Conservation (phyloP, 2,329 filamentous ascomycete species). For the Arthrobotrys sinensis region DNA sequence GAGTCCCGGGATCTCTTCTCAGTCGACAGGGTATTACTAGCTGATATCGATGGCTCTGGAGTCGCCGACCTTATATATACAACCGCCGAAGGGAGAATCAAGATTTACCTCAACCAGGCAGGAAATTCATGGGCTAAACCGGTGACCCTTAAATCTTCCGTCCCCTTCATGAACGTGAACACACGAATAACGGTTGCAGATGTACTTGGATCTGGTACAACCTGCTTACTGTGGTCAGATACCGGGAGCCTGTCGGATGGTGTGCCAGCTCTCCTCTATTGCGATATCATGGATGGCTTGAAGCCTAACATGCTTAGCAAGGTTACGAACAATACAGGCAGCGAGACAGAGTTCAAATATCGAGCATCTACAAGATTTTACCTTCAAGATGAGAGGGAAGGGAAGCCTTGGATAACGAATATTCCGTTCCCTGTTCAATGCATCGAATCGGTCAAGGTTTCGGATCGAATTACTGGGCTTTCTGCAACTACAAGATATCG, state of each 20-base stretch:
- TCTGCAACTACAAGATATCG: slow-evolving; percentile 18
- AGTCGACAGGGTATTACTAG: slow-evolving; percentile 22
- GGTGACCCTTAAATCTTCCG: not conserved
- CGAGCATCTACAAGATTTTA: slow-evolving; percentile 54
- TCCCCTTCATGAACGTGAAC: slow-evolving; percentile 17
- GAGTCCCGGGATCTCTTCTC: slow-evolving; percentile 59
- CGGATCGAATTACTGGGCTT: slow-evolving; percentile 17
- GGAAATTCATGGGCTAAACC: slow-evolving; percentile 23
- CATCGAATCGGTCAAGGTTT: not conserved
- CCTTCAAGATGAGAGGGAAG: slow-evolving; percentile 26
- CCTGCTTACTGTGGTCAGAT: slow-evolving; percentile 46
- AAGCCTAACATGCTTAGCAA: slow-evolving; percentile 44
- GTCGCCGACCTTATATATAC: slow-evolving; percentile 40
- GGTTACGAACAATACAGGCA: slow-evolving; percentile 30
- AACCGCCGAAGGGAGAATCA: not conserved
- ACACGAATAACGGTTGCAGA: slow-evolving; percentile 13
- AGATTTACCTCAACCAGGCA: slow-evolving; percentile 29
- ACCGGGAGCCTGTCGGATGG: not conserved
- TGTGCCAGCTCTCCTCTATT: slow-evolving; percentile 21
- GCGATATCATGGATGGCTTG: slow-evolving; percentile 18
- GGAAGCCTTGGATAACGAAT: slow-evolving; percentile 39
- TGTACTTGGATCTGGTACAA: slow-evolving; percentile 44
- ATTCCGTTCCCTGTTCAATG: slow-evolving; percentile 46
- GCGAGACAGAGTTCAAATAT: slow-evolving; percentile 33
- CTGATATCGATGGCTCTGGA: slow-evolving; percentile 45